Base-by-base conservation (phyloP, 1,139 yeast genomes). In the Wickerhamomyces sp. region DNA sequence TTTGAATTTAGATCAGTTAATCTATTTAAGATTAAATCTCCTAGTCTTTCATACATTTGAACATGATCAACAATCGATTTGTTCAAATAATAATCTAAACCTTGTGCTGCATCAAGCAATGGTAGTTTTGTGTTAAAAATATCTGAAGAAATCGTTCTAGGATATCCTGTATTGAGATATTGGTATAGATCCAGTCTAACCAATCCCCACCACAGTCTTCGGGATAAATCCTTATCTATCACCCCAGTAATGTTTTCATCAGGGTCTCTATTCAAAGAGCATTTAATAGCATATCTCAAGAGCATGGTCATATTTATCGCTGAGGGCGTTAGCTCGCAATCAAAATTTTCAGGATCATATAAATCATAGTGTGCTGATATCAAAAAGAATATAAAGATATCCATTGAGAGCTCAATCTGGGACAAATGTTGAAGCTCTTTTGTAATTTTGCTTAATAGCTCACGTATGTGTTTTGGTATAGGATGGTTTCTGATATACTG, bases 141-240 rank as follows among this genome's bases (percentile, higher is more conserved):
- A 16, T 38, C 34, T 1, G 32, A 24, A 28, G 42, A 42, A 25
- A 52, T 47, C 19, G 50, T 24, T 9, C 55, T 45, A 1, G 56
- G 54, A 10, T 41, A 22, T 1, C 58, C 58, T 14, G 35, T 37
- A 1, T 40, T 24, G 45, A 51, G 40, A 27, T 46, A 18, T 29
- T 45, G 51, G 22, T 49, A 42, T 16, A 44, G 39, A 33, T 52
- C 54, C 20, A 52, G 27, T 9, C 38, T 40, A 2, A 47, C 36
- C 15, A 52, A 35, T 21, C 40, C 39, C 20, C 42, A 43, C 58
- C 58, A 54, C 13, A 54, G 30, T 31, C 58, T 41, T 46, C 57
- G 47, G 12, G 41, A 32, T 17, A 51, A 19, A 33, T 54, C 50
- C 13, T 28, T 38, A 19, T 44, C 35, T 24, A 5, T 7, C 7